Evolutionary conservation across 1,284 basidiomycete species (phyloP), one percentile per base, ranked within the genome.

Genomic region (Leccinum proliferum): DNA sequence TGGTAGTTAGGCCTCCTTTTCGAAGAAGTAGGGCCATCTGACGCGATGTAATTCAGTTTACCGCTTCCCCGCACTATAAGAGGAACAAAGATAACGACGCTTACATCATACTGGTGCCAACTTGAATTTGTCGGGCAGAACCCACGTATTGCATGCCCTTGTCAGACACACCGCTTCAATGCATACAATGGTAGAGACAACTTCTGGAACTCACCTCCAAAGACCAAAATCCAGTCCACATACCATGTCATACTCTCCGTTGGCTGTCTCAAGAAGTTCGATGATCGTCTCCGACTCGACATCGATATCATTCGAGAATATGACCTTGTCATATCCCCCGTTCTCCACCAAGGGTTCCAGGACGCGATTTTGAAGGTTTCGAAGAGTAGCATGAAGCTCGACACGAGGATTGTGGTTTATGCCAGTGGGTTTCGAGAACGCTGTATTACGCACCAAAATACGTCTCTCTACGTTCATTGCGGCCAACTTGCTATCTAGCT

Each of bases 271-370:
- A 53, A 85, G 69, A 11, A 86, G 76, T 57, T 82, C 76, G 50
- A 83, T 67, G 12, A 81, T 70, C 39, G 76, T 75, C 65, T 81
- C 77, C 55, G 80, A 79, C 56, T 78, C 75, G 66, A 83, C 76
- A 62, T 74, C 77, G n/a, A 85, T 72, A 69, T 85, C 82, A 67
- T 84, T 83, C n/a, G 81, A 76, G 69, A 83, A 84, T 1, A 84
- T 39, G 18, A 83, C 75, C 58, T 76, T 76, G 65, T 80, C 78
- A 68, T 76, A 82, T 2, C 73, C 75, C 41, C 76, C 75, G 0
- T 65, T 66, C 62, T 76, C 72, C 8, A 75, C 64, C 15, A 82
- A 70, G 2, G 81, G 82, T 63, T 77, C 78, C 41, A 83, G 67
- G 2, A 72, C 81, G 29, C 74, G 74, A 32, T 32, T 32, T 32